Conservation (phyloP, 345 rosid genomes). For the Populus ilicifolia region DNA sequence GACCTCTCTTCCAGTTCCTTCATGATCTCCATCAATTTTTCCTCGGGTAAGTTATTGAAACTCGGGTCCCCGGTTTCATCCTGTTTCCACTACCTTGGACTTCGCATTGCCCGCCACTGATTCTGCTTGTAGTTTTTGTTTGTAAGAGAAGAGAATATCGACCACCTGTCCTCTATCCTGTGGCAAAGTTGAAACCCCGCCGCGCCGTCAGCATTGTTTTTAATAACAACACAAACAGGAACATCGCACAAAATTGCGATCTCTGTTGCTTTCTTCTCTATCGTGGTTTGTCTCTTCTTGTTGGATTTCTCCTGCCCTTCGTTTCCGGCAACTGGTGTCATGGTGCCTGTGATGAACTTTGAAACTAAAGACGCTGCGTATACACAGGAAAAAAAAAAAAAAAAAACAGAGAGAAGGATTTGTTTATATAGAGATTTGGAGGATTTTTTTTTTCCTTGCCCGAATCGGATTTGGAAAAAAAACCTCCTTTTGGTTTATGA, state of each 20-base stretch:
- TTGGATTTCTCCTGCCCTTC: neutral
- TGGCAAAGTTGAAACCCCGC: constrained; percentile 5
- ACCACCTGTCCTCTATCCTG: neutral
- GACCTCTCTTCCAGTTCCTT: neutral
- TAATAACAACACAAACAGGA: neutral
- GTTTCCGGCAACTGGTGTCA: no score
- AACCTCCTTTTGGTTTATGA: no score
- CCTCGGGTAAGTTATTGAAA: neutral
- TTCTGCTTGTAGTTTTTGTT: neutral
- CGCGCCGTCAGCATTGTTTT: neutral
- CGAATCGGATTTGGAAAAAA: no score
- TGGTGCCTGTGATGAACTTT: no score
- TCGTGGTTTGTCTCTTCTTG: constrained; percentile 4
- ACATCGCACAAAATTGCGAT: constrained; percentile 3
- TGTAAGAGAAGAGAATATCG: neutral
- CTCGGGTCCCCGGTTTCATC: neutral
- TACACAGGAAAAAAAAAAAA: no score
- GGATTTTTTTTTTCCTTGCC: no score
- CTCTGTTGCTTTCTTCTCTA: constrained; percentile 11
- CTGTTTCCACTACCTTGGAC: neutral
- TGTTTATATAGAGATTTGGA: no score
- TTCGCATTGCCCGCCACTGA: no score
- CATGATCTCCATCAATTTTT: neutral
- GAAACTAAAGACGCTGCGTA: no score
- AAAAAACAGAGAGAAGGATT: no score